Evolutionary conservation across 2,329 filamentous ascomycete species (phyloP).

Genomic region (Cryphonectria radicalis): DNA sequence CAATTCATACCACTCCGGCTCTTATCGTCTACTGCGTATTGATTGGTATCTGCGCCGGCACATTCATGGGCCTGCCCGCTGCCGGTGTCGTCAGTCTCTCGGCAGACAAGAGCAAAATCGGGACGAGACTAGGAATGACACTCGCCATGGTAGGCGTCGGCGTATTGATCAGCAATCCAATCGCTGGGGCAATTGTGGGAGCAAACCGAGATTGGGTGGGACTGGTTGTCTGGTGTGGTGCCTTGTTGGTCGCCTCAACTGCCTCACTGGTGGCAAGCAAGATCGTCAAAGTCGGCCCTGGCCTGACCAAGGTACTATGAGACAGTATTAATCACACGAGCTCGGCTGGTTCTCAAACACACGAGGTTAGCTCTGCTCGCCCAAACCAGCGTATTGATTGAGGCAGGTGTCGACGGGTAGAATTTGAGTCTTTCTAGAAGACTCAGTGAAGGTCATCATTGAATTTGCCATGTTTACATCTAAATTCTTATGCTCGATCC

Average conservation of each 20-base stretch:
- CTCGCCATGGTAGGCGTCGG: slow-evolving; percentile 46
- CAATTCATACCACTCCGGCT: slow-evolving; percentile 40
- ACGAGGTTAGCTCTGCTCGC: neutral
- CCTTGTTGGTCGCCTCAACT: slow-evolving; percentile 8
- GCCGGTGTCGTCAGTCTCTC: slow-evolving; percentile 43
- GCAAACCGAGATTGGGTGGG: slow-evolving; percentile 18
- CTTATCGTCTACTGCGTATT: slow-evolving; percentile 47
- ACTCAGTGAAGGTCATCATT: neutral
- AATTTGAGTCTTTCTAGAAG: neutral
- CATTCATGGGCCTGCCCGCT: slow-evolving; percentile 47
- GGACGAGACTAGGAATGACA: slow-evolving; percentile 48
- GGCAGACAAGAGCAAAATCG: slow-evolving; percentile 42
- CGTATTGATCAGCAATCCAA: slow-evolving; percentile 55
- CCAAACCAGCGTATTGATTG: neutral
- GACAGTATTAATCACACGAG: neutral
- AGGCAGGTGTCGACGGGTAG: neutral
- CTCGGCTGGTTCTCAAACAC: neutral
- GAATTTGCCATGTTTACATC: neutral
- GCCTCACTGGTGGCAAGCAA: slow-evolving; percentile 3
- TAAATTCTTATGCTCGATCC: neutral
- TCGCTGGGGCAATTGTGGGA: slow-evolving; percentile 50
- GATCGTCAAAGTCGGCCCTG: slow-evolving; percentile 14
- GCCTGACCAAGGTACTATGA: slow-evolving; percentile 2
- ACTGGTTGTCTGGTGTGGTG: slow-evolving; percentile 12
- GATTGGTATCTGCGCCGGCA: slow-evolving; percentile 50